phyloP scores from a whole-genome alignment of 2,329 filamentous ascomycete genomes.

The Hansfordia pulvinata region DNA sequence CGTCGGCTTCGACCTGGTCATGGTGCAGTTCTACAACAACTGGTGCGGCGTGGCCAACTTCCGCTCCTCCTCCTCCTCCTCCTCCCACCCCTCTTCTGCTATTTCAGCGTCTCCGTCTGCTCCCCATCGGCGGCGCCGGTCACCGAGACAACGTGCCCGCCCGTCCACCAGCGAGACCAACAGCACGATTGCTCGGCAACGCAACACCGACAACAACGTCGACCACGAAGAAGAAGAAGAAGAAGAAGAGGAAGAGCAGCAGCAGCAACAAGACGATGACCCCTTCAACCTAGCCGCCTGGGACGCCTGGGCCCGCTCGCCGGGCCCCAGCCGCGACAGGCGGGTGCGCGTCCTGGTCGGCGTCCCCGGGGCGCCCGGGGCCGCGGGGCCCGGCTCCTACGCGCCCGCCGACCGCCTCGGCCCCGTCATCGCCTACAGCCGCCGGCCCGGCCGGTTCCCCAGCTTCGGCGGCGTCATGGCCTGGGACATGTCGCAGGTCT shows the following conservation, averaged over 20 bases:
- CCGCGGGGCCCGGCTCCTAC: constrained; percentile 43
- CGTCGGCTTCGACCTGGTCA: constrained; percentile 42
- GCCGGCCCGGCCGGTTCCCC: constrained; percentile 29
- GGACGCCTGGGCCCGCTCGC: constrained; percentile 48
- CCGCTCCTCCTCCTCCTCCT: constrained; percentile 22
- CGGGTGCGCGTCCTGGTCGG: constrained; percentile 49
- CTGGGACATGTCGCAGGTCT: constrained; percentile 51
- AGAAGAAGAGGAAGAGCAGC: too few species aligned
- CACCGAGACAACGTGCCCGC: too few species aligned
- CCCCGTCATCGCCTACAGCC: constrained; percentile 35
- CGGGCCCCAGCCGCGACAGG: constrained; percentile 40
- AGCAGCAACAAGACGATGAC: too few species aligned
- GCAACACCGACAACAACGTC: constrained; percentile 34
- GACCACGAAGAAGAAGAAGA: too few species aligned
- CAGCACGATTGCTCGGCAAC: too few species aligned
- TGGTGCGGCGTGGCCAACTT: constrained; percentile 44
- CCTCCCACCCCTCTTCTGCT: constrained; percentile 27
- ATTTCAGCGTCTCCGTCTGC: too few species aligned
- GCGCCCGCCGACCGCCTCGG: constrained; percentile 26
- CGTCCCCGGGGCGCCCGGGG: constrained; percentile 36
- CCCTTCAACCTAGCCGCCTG: constrained; percentile 47
- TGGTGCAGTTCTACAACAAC: constrained; percentile 55
- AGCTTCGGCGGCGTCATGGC: constrained; percentile 54
- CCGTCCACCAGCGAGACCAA: too few species aligned
- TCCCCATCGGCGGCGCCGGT: too few species aligned